These are phyloP conservation scores for Aspergillus ustus DNA, from an alignment of 2,329 filamentous ascomycete species.

Conservation along the genomic window DNA sequence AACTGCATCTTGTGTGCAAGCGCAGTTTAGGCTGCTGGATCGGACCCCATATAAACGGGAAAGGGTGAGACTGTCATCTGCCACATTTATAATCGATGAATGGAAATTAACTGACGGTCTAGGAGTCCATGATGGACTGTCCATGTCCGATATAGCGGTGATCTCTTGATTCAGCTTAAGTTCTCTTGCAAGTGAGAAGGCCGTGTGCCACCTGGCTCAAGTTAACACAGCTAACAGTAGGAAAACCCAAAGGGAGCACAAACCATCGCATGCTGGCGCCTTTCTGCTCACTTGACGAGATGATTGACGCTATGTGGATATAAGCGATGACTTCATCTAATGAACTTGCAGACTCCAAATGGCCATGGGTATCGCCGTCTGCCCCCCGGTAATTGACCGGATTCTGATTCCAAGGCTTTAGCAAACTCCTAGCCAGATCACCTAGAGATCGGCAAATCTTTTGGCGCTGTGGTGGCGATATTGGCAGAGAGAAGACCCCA, in stretches of 20 bases:
- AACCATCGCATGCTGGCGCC: conserved; percentile 86
- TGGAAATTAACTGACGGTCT: conserved; percentile 37
- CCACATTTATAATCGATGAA: conserved; percentile 32
- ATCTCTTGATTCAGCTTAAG: conserved; percentile 85
- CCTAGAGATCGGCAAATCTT: conserved; percentile 87
- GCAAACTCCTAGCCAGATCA: conserved; percentile 79
- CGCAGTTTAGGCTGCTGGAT: conserved; percentile 36
- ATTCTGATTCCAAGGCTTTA: conserved; percentile 84
- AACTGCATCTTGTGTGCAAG: conserved; percentile 35
- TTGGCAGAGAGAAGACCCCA: conserved; percentile 83
- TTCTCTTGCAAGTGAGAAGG: conserved; percentile 87
- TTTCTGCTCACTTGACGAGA: conserved; percentile 93
- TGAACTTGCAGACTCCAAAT: conserved; percentile 65
- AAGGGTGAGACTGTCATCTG: conserved; percentile 35
- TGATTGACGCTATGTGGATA: conserved; percentile 87
- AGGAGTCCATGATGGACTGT: conserved; percentile 27
- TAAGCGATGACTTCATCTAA: conserved; percentile 91
- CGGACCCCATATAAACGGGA: conserved; percentile 7
- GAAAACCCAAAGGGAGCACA: not conserved
- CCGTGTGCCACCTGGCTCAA: conserved; percentile 73
- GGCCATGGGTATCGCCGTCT: conserved; percentile 59
- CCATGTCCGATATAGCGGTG: conserved; percentile 32
- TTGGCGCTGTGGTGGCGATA: conserved; percentile 77
- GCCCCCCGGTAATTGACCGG: conserved; percentile 57
- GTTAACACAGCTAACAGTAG: not conserved